These are phyloP conservation scores for Berkeleyomyces rouxiae DNA, from an alignment of 2,329 filamentous ascomycete species.

Conservation along the genomic window DNA sequence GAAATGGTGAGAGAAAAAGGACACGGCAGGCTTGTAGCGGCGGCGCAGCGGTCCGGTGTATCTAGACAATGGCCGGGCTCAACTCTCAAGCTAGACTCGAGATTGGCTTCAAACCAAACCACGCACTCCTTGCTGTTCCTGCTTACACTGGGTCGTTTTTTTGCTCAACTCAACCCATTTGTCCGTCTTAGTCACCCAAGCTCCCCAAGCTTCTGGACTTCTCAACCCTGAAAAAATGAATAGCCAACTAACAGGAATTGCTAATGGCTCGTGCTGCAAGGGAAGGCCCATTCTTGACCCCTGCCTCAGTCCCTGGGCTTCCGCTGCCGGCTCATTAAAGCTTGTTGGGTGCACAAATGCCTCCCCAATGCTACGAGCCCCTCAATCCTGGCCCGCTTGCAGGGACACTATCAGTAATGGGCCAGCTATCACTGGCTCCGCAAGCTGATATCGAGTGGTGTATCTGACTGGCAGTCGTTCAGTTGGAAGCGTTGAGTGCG, in stretches of 20 bases:
- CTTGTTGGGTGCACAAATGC: neutral
- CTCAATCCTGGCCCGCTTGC: neutral
- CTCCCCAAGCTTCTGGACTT: neutral
- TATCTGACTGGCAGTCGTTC: too few species aligned
- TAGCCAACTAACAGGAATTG: neutral
- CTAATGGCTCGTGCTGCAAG: neutral
- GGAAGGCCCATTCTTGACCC: neutral
- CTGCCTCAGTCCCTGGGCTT: neutral
- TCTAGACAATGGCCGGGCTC: neutral
- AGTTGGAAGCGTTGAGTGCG: too few species aligned
- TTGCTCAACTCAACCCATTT: neutral
- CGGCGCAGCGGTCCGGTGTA: neutral
- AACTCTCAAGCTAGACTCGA: neutral
- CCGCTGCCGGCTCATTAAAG: neutral
- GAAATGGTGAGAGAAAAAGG: neutral
- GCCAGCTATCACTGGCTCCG: neutral
- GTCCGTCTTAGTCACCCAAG: neutral
- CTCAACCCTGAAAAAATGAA: neutral
- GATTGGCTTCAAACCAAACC: neutral
- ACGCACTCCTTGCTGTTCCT: neutral
- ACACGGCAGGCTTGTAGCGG: neutral
- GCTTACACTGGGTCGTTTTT: neutral
- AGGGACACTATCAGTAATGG: neutral
- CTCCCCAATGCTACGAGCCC: neutral
- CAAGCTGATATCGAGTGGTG: too few species aligned